Conservation (phyloP, 257 asterid species). For the Solanum sitiens region DNA sequence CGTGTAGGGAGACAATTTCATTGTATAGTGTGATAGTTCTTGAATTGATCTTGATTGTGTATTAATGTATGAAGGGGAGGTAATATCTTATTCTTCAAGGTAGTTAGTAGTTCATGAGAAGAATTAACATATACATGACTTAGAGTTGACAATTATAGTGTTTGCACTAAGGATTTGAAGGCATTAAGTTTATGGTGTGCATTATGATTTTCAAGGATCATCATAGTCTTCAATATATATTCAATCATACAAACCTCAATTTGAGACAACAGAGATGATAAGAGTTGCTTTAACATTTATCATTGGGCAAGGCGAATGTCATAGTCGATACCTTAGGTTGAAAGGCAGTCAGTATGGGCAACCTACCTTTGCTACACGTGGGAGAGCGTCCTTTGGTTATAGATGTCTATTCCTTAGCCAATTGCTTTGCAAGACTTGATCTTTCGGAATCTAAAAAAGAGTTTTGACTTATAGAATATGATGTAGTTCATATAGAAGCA, state of each 20-base stretch:
- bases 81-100: not conserved
- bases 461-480: not conserved
- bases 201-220: not conserved
- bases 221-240: not conserved
- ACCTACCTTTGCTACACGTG: not conserved
- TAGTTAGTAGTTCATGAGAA: not conserved
- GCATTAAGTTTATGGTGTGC: not conserved
- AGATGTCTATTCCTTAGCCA: not conserved
- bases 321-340: not conserved
- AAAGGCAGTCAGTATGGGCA: not conserved
- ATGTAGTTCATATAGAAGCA: not conserved
- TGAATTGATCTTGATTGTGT: not conserved
- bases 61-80: not conserved
- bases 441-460: not conserved
- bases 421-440: not conserved
- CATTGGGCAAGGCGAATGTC: not conserved
- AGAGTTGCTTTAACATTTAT: not conserved
- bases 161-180: not conserved
- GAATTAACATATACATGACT: not conserved
- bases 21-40: not conserved
- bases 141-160: not conserved
- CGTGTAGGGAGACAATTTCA: not conserved
- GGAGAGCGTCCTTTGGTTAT: not conserved
- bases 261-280: not conserved
- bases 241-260: not conserved